These are phyloP conservation scores for Conticribra weissflogii DNA, from an alignment of 108 stramenopile genomes.

Conservation along the genomic window DNA sequence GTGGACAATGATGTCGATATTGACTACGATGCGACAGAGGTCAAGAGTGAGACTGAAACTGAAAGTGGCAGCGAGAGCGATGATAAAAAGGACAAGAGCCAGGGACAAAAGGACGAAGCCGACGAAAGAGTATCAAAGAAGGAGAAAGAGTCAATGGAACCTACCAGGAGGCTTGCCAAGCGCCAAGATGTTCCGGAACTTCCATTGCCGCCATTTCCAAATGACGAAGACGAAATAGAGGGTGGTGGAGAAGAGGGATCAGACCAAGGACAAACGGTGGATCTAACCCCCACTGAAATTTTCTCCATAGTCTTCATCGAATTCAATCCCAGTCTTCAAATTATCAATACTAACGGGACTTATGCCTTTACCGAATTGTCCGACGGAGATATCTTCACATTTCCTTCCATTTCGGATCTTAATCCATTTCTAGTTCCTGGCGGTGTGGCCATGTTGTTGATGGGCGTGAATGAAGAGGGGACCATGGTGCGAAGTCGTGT, in stretches of 20 bases:
- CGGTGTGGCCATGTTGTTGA: conserved; percentile 9
- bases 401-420: conserved; percentile 2
- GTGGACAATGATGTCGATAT: too few relatives aligned
- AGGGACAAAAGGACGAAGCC: too few relatives aligned
- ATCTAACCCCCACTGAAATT: conserved; percentile 10
- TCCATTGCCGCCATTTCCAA: too few relatives aligned
- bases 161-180: too few relatives aligned
- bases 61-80: too few relatives aligned
- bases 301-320: conserved; percentile 9
- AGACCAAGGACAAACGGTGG: neutral
- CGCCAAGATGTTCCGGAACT: too few relatives aligned
- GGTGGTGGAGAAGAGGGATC: neutral
- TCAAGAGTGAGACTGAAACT: too few relatives aligned
- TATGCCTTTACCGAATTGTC: neutral
- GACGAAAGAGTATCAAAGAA: too few relatives aligned
- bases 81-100: too few relatives aligned
- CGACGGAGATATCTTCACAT: conserved; percentile 1
- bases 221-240: neutral
- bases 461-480: conserved; percentile 6
- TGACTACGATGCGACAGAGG: too few relatives aligned
- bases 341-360: conserved; percentile 9
- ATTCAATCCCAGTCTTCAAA: neutral
- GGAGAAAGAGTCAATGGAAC: too few relatives aligned
- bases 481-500: conserved; percentile 6
- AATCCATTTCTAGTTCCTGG: conserved; percentile 5